Evolutionary conservation across 1,139 yeast species (phyloP).

Genomic region (Kodamaea ohmeri): DNA sequence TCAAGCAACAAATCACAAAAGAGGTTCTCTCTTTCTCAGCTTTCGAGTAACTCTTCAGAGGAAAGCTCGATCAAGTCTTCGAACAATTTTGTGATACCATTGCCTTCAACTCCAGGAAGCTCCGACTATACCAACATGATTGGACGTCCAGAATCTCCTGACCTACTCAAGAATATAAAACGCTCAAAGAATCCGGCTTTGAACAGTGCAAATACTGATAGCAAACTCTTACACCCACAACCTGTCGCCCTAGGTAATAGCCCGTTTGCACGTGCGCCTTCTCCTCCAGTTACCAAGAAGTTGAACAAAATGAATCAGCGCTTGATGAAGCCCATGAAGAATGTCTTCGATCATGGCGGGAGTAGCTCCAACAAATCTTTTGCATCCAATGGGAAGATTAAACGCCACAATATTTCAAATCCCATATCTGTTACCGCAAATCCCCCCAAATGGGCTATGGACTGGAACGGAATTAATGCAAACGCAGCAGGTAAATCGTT

Average conservation of each 20-base stretch:
- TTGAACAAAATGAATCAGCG: constrained; percentile 17
- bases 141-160: constrained; percentile 21
- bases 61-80: constrained; percentile 25
- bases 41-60: constrained; percentile 41
- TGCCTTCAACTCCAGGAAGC: constrained; percentile 10
- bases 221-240: constrained; percentile 6
- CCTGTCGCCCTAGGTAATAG: constrained; percentile 9
- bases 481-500: constrained; percentile 13
- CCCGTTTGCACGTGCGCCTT: constrained; percentile 26
- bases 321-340: constrained; percentile 14
- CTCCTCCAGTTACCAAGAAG: constrained; percentile 37
- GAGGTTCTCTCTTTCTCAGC: constrained; percentile 32
- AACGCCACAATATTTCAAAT: constrained; percentile 11
- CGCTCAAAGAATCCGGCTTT: constrained; percentile 15
- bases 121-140: neutral
- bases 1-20: constrained; percentile 22
- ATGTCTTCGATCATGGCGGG: constrained; percentile 14
- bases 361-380: constrained; percentile 5
- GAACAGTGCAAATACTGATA: constrained; percentile 4
- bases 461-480: constrained; percentile 7
- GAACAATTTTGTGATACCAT: constrained; percentile 19
- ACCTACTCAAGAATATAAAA: constrained; percentile 18
- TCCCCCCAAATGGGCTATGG: constrained; percentile 10
- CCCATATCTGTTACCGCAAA: constrained; percentile 11
- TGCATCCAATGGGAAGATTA: constrained; percentile 10